Conservation (phyloP, 2,329 filamentous ascomycete genomes). For the Colletotrichum theobromicola region DNA sequence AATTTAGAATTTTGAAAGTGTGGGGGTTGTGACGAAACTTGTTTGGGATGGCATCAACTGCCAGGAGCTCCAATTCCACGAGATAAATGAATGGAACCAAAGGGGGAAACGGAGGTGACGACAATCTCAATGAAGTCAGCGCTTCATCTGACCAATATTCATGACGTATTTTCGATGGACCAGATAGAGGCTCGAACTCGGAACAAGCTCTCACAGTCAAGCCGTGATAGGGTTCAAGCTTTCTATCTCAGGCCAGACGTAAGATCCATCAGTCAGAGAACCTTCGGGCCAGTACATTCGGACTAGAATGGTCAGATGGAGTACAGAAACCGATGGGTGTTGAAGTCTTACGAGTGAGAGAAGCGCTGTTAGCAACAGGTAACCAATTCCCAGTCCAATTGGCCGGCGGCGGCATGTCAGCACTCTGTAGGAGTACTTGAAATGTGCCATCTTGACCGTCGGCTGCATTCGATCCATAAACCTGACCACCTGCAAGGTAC, state of each 20-base stretch:
- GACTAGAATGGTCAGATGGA: neutral
- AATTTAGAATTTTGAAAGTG: neutral
- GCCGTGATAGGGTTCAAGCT: neutral
- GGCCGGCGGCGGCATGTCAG: neutral
- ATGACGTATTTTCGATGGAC: neutral
- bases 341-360: neutral
- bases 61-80: neutral
- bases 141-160: neutral
- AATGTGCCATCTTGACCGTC: neutral
- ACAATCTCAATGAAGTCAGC: neutral
- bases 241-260: neutral
- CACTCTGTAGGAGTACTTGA: neutral
- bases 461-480: neutral
- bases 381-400: neutral
- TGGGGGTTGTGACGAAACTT: neutral
- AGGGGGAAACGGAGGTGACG: neutral
- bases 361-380: neutral
- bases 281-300: neutral
- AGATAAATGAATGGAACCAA: neutral
- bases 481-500: neutral
- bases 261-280: neutral
- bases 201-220: neutral
- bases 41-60: neutral
- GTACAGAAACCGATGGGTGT: neutral
- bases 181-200: neutral